Base-by-base conservation (phyloP, 148 eudicot species). In the Spergularia marina region DNA sequence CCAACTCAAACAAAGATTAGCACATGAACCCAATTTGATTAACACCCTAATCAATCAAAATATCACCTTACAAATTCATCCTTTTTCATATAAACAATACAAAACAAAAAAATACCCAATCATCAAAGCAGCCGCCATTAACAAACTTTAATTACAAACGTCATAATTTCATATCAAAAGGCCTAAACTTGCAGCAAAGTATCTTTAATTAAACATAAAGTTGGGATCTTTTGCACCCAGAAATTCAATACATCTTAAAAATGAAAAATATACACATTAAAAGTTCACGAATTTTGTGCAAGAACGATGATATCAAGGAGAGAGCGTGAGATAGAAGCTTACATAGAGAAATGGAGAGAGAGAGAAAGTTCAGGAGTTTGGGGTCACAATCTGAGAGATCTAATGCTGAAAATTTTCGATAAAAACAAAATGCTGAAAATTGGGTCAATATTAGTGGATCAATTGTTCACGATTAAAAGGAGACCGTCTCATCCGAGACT, bases 331-430 rank as follows among this genome's bases (percentile, higher is more conserved):
- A 72, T 7, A 0, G 56, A 63, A 30, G 36, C 67, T 59, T 44
- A 73, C 76, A 41, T 41, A 21, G n/a, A 57, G 13, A 49, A 73
- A 21, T 64, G 68, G 44, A 51, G 69, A 51, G 44, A 51, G 69
- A 51, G 76, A 53, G 12, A 58, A 20, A 41, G 2, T 17, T 44
- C 14, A 41, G 9, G n/a, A 41, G 30, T 67, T 68, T 51, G 58
- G 36, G 72, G 57, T 68, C 39, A 68, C 71, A 51, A 68, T 68
- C 57, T 49, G n/a, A 25, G 10, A 68, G 72, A 68, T 68, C 72
- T 68, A 14, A 66, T 66, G 34, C 44, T 47, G 53, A 51, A 25
- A 36, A 51, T 68, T 49, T 20, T 58, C 30, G 54, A 67, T 2
- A 18, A 18, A 67, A n/a, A 5, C 49, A 18, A 68, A 20, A 36